Evolutionary conservation across 192 early-diverging fungal genomes (phyloP).

Genomic region (Coemansia sp.): DNA sequence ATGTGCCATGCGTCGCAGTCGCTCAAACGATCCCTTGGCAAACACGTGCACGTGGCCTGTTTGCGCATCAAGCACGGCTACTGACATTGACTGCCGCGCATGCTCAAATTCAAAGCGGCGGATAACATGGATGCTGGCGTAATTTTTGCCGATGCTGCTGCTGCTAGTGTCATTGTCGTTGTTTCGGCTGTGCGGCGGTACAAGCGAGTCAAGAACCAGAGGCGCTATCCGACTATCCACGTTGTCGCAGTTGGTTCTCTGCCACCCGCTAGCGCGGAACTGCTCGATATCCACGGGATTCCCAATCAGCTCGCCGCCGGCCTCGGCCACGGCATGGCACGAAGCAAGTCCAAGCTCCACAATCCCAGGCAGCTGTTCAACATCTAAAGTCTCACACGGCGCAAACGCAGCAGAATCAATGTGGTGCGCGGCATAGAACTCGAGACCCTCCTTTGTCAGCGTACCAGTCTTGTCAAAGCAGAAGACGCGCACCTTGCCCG

Average conservation of each 20-base stretch:
- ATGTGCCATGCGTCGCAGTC: conserved; percentile 57
- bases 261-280: conserved; percentile 65
- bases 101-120: conserved; percentile 79
- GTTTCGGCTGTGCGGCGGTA: conserved; percentile 25
- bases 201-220: conserved; percentile 57
- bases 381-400: conserved; percentile 18
- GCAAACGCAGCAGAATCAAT: conserved; percentile 13
- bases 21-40: conserved; percentile 82
- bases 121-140: conserved; percentile 52
- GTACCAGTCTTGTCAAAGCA: conserved; percentile 83
- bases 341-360: conserved; percentile 56
- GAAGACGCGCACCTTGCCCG: conserved; percentile 76
- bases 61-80: conserved; percentile 60
- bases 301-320: conserved; percentile 63
- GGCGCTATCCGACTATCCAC: neutral
- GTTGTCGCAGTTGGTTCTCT: conserved; percentile 11
- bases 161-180: conserved; percentile 14
- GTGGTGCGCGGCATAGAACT: conserved; percentile 60
- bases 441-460: conserved; percentile 71
- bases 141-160: too few relatives aligned
- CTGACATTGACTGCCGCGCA: conserved; percentile 72
- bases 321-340: conserved; percentile 66
- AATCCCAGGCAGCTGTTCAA: conserved; percentile 26
- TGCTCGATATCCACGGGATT: conserved; percentile 80
- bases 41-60: conserved; percentile 63